Base-by-base conservation (phyloP, 2,329 filamentous ascomycete species). In the Cryoendolithus antarcticus region DNA sequence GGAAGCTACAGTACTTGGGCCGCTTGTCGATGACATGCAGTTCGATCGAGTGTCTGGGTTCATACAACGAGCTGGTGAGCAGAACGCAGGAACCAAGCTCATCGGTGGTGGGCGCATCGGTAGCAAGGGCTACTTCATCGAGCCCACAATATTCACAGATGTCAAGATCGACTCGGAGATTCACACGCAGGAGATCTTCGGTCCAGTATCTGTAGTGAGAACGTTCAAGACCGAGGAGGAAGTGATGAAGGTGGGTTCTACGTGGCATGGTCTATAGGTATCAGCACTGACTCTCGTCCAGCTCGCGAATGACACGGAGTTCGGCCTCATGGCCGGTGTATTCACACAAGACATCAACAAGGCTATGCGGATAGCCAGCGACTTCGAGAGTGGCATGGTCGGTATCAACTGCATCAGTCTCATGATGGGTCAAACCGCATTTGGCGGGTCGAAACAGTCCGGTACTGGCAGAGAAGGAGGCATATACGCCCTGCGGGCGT, bases 251-350 rank as follows among this genome's bases (percentile, higher is more conserved):
- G 31, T 12, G 7, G 6, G 24, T 27, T 8, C 9, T 86, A 79
- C 58, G 61, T 70, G 45, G 43, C 29, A 32, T 47, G 28, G 15
- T 29, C 42, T 2, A 32, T 40, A 24, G 47, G 44, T 12, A 44
- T 30, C 31, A 48, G 42, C 35, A 42, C 49, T 12, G 48, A 49
- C 19, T 48, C 51, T 2, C 3, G 51, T 56, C 24, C 43, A 49
- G 9, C 43, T 58, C 32, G 45, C 52, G 9, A 53, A 59, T 54
- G 80, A 88, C 49, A 84, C 80, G 1, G 80, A 84, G 33, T 89
- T 86, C 54, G 84, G 83, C 3, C 68, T 91, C 9, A 44, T 44
- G 9, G 70, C 75, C 3, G 72, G 82, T 0, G 71, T 91, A 2
- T 91, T 85, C 57, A 86, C 82, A 0, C 63, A 70, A 45, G 75